These are phyloP conservation scores for Diaporthe sp. DNA, from an alignment of 2,329 filamentous ascomycete species.

Conservation along the genomic window DNA sequence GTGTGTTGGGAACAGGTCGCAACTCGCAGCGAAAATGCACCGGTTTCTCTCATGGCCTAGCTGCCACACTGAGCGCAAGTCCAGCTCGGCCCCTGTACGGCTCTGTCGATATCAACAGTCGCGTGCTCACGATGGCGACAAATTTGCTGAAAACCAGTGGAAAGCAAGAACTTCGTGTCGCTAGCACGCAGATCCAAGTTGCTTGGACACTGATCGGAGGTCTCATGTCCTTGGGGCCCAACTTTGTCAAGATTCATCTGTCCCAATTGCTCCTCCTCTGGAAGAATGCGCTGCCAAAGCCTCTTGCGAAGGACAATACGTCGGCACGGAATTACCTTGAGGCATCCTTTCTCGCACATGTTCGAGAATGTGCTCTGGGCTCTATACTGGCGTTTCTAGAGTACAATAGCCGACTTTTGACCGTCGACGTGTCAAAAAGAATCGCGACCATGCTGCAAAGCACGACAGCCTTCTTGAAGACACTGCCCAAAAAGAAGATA, in stretches of 20 bases:
- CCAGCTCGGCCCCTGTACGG: slow-evolving; percentile 91
- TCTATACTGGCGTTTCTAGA: slow-evolving; percentile 93
- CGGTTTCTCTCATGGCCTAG: slow-evolving; percentile 91
- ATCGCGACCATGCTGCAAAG: slow-evolving; percentile 96
- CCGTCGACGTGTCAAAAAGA: slow-evolving; percentile 92
- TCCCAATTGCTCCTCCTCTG: slow-evolving; percentile 93
- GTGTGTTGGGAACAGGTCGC: slow-evolving; percentile 79
- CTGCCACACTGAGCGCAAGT: slow-evolving; percentile 91
- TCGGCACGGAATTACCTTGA: slow-evolving; percentile 87
- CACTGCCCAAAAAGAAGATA: slow-evolving; percentile 84
- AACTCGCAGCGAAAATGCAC: slow-evolving; percentile 87
- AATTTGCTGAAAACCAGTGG: slow-evolving; percentile 92
- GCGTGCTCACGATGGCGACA: slow-evolving; percentile 91
- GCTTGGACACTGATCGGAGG: slow-evolving; percentile 98
- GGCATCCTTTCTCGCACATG: slow-evolving; percentile 92
- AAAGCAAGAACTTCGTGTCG: slow-evolving; percentile 89
- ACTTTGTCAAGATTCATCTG: slow-evolving; percentile 98
- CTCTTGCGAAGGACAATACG: slow-evolving; percentile 92
- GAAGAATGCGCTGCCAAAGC: slow-evolving; percentile 97
- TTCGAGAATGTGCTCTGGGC: slow-evolving; percentile 92
- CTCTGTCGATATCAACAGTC: slow-evolving; percentile 94
- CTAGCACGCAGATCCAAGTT: slow-evolving; percentile 95
- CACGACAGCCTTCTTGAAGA: slow-evolving; percentile 89
- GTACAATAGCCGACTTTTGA: slow-evolving; percentile 92
- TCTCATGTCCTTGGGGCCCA: slow-evolving; percentile 94